Percentiles rank a stretch among this genome's conserved stretches.
Evolutionary conservation across 345 rosid species (phyloP).

Genomic region (Citrus medica): DNA sequence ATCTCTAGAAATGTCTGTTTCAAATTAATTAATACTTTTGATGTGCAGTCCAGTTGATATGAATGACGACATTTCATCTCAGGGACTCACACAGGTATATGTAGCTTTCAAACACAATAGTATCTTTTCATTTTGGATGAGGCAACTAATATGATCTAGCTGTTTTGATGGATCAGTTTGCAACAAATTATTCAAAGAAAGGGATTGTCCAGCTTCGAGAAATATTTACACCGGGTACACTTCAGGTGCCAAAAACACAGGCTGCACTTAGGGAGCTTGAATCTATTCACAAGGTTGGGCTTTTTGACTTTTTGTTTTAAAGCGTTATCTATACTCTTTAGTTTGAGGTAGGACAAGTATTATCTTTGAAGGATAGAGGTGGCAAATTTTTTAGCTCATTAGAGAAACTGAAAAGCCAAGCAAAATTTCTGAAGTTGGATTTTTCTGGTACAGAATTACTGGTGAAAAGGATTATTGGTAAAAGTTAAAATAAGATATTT

Average conservation of each 20-base stretch:
- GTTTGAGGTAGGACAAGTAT: neutral
- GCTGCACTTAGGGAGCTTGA: slow-evolving; percentile 75
- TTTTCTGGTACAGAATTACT: neutral
- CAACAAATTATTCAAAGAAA: slow-evolving; percentile 57
- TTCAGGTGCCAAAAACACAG: slow-evolving; percentile 68
- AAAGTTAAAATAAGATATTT: neutral
- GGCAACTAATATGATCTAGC: neutral
- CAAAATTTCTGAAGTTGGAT: neutral
- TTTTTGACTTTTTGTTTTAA: neutral
- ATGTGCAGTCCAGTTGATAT: slow-evolving; percentile 83
- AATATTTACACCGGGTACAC: slow-evolving; percentile 69
- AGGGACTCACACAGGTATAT: slow-evolving; percentile 77
- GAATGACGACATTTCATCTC: slow-evolving; percentile 66
- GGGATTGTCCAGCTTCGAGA: slow-evolving; percentile 75
- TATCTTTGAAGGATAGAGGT: neutral
- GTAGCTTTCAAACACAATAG: neutral
- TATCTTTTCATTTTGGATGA: slow-evolving; percentile 1
- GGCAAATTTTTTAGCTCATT: neutral
- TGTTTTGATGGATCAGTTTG: slow-evolving; percentile 52
- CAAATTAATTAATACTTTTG: slow-evolving; percentile 11
- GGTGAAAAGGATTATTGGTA: neutral
- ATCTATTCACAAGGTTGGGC: slow-evolving; percentile 85
- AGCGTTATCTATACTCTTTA: neutral
- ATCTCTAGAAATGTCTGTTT: slow-evolving; percentile 1
- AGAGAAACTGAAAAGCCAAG: neutral